Evolutionary conservation across 495 filamentous ascomycete genomes (phyloP), one percentile per base, ranked within the genome.

Genomic region (Podospora bellae-mahoneyi): DNA sequence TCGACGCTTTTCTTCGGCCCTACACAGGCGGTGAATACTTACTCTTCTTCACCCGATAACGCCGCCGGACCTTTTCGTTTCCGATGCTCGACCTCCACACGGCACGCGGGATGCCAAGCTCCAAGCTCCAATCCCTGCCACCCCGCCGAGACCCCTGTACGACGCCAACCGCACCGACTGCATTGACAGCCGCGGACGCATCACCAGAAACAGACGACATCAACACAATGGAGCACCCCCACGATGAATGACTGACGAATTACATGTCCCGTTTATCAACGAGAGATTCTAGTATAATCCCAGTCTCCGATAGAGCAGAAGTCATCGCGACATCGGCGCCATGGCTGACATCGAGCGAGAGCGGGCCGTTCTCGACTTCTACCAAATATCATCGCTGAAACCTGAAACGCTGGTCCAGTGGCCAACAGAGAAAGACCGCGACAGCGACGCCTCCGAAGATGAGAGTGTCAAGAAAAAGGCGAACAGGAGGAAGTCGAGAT

Each of bases 321-420:
- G 9, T 13, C 39, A 48, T 48, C 39, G 13, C 7, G 6, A 48
- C 1, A 48, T 10, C 39, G 39, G 39, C 39, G 15, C 39, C 15
- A 48, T 48, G 39, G 39, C 39, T 10, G 39, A 48, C 39, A 48
- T 88, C 64, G 90, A 89, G 48, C 81, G 83, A 72, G 89, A 96
- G 76, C 83, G 88, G 28, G 89, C 87, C 18, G 86, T 99, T 57
- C 87, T 93, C 60, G 92, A 91, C 65, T 90, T 97, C 81, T 99
- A 98, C 81, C 91, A 93, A 74, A 85, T 99, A 28, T 83, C 88
- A 5, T 90, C 86, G 19, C 85, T 91, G 44, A 94, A 87, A 75
- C 96, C 94, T 18, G 39, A 48, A 48, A 48, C 39, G 39, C 15
- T 48, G 39, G 83, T 87, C n/a, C 82, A 89, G 78, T 98, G 93